phyloP scores from a whole-genome alignment of 768 basidiomycete genomes.

The Clavaria fumosa region DNA sequence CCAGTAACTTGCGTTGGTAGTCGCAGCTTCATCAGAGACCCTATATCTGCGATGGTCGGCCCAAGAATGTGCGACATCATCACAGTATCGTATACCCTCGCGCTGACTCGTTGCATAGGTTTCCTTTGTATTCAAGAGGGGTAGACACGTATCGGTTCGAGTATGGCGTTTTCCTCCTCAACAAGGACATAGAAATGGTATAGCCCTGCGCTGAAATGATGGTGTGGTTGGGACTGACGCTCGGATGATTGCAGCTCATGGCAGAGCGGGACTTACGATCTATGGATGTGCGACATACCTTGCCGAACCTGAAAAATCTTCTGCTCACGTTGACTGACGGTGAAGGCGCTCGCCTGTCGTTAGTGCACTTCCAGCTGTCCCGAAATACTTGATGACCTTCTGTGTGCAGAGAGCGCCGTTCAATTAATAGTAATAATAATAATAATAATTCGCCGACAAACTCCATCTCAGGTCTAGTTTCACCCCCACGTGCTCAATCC shows the following conservation, averaged over 20 bases:
- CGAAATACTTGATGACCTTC: slow-evolving; percentile 11
- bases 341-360: slow-evolving; percentile 35
- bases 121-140: slow-evolving; percentile 86
- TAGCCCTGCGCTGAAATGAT: too few relatives aligned
- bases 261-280: slow-evolving; percentile 76
- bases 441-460: background rate
- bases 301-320: slow-evolving; percentile 92
- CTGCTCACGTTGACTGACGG: slow-evolving; percentile 73
- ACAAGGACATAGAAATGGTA: slow-evolving; percentile 96
- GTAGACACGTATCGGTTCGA: slow-evolving; percentile 96
- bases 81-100: background rate
- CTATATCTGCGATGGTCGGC: slow-evolving; percentile 89
- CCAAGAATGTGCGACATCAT: slow-evolving; percentile 62
- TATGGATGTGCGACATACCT: slow-evolving; percentile 86
- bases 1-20: slow-evolving; percentile 86
- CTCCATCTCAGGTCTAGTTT: slow-evolving; percentile 6
- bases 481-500: too few relatives aligned
- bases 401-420: slow-evolving; percentile 12
- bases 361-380: slow-evolving; percentile 15
- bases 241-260: slow-evolving; percentile 52
- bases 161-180: slow-evolving; percentile 91
- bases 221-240: too few relatives aligned
- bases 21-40: slow-evolving; percentile 80
- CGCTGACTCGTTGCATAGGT: slow-evolving; percentile 33
- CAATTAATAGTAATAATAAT: too few relatives aligned